Conservation (phyloP, 768 basidiomycete species). For the Boletus patriciae region DNA sequence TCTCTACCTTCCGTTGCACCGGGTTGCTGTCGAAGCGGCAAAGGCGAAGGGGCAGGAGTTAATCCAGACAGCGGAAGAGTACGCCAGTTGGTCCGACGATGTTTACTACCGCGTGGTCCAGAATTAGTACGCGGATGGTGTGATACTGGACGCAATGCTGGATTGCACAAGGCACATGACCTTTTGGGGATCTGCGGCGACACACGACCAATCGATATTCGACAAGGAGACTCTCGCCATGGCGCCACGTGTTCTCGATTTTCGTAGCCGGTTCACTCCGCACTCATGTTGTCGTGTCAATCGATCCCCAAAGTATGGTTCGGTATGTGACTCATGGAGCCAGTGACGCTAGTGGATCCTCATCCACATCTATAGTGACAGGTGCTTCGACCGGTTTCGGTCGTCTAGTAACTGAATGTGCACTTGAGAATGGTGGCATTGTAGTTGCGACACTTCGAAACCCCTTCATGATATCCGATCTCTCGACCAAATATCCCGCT, state of each 20-base stretch:
- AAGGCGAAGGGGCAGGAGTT: conserved; percentile 23
- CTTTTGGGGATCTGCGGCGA: neutral
- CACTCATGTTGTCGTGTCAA: neutral
- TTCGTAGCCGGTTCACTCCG: neutral
- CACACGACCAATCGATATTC: neutral
- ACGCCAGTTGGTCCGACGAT: conserved; percentile 30
- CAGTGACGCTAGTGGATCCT: neutral
- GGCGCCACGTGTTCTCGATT: neutral
- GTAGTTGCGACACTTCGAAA: conserved; percentile 47
- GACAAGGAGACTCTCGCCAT: neutral
- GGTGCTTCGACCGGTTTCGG: conserved; percentile 45
- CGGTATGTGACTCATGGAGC: conserved; percentile 8
- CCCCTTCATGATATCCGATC: conserved; percentile 36
- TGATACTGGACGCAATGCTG: neutral
- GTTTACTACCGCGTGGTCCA: conserved; percentile 16
- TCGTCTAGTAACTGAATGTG: conserved; percentile 32
- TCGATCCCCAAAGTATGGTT: conserved; percentile 24
- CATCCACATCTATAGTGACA: conserved; percentile 35
- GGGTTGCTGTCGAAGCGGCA: conserved; percentile 22
- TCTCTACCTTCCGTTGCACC: conserved; percentile 27
- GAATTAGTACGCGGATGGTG: conserved; percentile 6
- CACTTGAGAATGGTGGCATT: conserved; percentile 40
- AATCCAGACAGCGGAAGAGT: conserved; percentile 24
- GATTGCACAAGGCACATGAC: neutral
- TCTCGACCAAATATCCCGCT: conserved; percentile 28